Evolutionary conservation across 2,329 filamentous ascomycete genomes (phyloP), one percentile per base, ranked within the genome.

Genomic region (Aspergillus proliferans): DNA sequence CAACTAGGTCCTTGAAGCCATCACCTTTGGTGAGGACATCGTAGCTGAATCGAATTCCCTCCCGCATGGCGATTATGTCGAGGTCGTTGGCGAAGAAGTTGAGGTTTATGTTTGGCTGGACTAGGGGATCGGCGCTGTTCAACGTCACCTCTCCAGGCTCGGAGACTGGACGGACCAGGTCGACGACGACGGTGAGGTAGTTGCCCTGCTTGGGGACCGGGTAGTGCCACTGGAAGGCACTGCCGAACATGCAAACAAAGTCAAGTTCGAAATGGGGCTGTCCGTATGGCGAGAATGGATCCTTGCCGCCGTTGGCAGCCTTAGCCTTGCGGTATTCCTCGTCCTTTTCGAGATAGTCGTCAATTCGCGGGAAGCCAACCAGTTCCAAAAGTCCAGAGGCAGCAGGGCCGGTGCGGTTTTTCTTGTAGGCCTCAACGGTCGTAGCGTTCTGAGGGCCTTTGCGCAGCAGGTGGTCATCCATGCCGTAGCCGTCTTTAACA

Each of bases 231-330:
- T 74, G 72, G 61, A 76, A 76, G 2, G 72, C 71, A 14, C 64
- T 63, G 38, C 71, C 61, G 59, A 82, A 83, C 71, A 82, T 75
- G 48, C 71, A 67, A 6, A 83, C 76, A 56, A 83, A 83, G 64
- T 83, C 79, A 41, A 81, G 69, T 63, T 81, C 78, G 52, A 82
- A 81, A 53, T 82, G 22, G 19, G 40, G 40, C 18, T 42, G 40
- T 15, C 40, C 39, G 15, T 42, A 19, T 14, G 39, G 39, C 6
- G 18, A 42, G 39, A 42, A 42, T n/a, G 39, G 39, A 9, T 42
- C 39, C 39, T 42, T 42, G 19, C 19, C 39, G 5, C 39, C 19
- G 19, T 42, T 42, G 21, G 39, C 18, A 19, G 39, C 39, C 39
- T 42, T 42, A 19, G 19, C 21, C 39, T 42, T 10, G 39, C 39